Percentiles rank a stretch among this genome's conserved stretches.
Evolutionary conservation across 805 yeast genomes (phyloP).

Genomic region (Sugiyamaella boreocaroliniensis): DNA sequence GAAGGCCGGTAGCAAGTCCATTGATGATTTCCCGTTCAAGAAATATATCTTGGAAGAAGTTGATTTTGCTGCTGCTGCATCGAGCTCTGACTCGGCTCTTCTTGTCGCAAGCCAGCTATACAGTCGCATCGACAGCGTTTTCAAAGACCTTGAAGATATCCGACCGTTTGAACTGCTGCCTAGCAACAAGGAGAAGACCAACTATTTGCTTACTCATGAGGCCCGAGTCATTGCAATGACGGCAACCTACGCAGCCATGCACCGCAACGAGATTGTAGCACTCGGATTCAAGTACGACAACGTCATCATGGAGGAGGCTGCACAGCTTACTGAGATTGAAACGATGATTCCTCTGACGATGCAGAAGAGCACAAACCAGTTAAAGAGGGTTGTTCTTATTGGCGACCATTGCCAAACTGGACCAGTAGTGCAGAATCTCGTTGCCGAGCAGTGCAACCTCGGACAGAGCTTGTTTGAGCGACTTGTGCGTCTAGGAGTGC

Average conservation of each 20-base stretch:
- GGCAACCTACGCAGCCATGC: slow-evolving; percentile 17
- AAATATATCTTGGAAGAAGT: not conserved
- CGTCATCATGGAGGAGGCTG: slow-evolving; percentile 33
- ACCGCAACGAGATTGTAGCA: slow-evolving; percentile 13
- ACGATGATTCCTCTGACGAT: slow-evolving; percentile 26
- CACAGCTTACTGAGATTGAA: slow-evolving; percentile 30
- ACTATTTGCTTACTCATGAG: slow-evolving; percentile 5
- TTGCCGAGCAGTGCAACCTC: slow-evolving; percentile 15
- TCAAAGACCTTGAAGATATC: slow-evolving; percentile 21
- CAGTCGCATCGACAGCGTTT: slow-evolving; percentile 21
- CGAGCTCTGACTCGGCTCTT: not conserved
- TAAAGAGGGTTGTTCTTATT: slow-evolving; percentile 30
- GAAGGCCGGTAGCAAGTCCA: slow-evolving; percentile 8
- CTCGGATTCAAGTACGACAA: slow-evolving; percentile 25
- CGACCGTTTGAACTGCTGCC: slow-evolving; percentile 27
- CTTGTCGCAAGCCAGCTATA: not conserved
- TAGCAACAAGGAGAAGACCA: slow-evolving; percentile 12
- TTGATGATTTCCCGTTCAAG: slow-evolving; percentile 1
- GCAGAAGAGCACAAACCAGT: slow-evolving; percentile 3
- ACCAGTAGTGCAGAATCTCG: slow-evolving; percentile 21
- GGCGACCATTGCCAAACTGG: slow-evolving; percentile 32
- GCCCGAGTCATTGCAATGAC: slow-evolving; percentile 31
- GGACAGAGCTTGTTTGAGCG: slow-evolving; percentile 26
- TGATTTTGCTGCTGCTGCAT: not conserved
- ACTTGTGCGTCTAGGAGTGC: slow-evolving; percentile 22